These are phyloP conservation scores for Boletus bicolor DNA, from an alignment of 768 basidiomycete species.

Conservation along the genomic window DNA sequence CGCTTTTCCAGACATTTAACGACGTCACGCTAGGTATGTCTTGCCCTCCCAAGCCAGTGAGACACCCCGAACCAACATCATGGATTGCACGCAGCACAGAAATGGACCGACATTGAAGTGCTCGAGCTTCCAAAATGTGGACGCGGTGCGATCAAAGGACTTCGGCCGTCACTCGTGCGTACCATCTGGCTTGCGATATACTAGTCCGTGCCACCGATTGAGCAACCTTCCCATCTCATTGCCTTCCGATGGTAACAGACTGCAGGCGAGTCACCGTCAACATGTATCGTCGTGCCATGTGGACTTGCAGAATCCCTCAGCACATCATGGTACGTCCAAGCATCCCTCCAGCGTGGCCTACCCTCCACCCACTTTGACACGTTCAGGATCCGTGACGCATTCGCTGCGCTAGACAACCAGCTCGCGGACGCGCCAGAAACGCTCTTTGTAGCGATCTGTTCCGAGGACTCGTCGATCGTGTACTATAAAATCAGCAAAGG, in stretches of 20 bases:
- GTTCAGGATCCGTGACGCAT: conserved; percentile 56
- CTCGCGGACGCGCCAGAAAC: conserved; percentile 34
- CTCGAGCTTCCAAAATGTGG: conserved; percentile 55
- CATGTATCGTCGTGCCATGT: conserved; percentile 57
- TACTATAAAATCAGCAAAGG: conserved; percentile 81
- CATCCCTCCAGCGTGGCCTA: too few species aligned
- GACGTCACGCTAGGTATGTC: conserved; percentile 59
- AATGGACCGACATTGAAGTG: conserved; percentile 64
- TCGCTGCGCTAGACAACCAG: conserved; percentile 40
- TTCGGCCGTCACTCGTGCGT: conserved; percentile 49
- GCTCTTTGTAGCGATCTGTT: conserved; percentile 67
- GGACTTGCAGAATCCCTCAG: conserved; percentile 63
- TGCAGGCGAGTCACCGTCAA: conserved; percentile 31
- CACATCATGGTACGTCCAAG: conserved; percentile 49
- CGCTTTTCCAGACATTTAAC: conserved; percentile 74
- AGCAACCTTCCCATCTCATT: not conserved
- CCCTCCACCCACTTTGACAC: not conserved
- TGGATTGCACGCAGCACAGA: conserved; percentile 51
- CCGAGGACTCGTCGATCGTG: conserved; percentile 78
- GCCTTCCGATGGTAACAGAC: conserved; percentile 33
- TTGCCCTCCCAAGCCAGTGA: not conserved
- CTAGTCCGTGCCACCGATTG: not conserved
- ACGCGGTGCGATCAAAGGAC: conserved; percentile 59
- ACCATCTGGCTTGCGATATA: not conserved
- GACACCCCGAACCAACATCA: not conserved